phyloP scores from a whole-genome alignment of 2,329 filamentous ascomycete genomes.

The Didymella sp. region DNA sequence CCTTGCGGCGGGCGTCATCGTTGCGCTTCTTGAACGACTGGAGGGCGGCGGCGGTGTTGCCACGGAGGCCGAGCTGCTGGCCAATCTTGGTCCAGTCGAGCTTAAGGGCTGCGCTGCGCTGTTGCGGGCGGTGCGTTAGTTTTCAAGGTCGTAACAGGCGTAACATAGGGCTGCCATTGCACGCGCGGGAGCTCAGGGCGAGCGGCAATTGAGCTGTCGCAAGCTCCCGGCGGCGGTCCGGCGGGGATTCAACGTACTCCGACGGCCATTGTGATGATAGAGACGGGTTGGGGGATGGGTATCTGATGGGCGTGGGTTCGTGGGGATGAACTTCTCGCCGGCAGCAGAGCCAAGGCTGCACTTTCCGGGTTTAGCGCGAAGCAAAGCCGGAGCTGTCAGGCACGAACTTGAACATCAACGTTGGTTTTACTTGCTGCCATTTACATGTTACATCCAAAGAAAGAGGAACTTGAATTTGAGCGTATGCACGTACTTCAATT shows the following conservation, averaged over 20 bases:
- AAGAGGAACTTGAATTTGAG: neutral
- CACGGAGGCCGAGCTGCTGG: slow-evolving; percentile 92
- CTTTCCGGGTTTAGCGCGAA: slow-evolving; percentile 3
- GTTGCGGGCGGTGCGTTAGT: slow-evolving; percentile 47
- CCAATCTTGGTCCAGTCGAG: slow-evolving; percentile 98
- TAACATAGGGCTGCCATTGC: slow-evolving; percentile 38
- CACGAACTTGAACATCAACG: slow-evolving; percentile 3
- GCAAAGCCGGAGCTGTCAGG: slow-evolving; percentile 8
- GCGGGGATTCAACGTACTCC: slow-evolving; percentile 48
- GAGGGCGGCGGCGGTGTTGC: slow-evolving; percentile 89
- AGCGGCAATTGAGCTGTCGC: slow-evolving; percentile 39
- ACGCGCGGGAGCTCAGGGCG: slow-evolving; percentile 31
- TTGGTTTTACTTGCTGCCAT: neutral
- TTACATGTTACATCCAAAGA: neutral
- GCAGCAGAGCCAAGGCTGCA: slow-evolving; percentile 9
- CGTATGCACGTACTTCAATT: neutral
- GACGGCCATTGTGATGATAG: slow-evolving; percentile 54
- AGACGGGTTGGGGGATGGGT: slow-evolving; percentile 43
- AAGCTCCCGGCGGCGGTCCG: slow-evolving; percentile 30
- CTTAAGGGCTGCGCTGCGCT: slow-evolving; percentile 99
- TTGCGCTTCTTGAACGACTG: slow-evolving; percentile 99
- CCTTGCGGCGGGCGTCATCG: slow-evolving; percentile 95
- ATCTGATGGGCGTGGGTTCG: slow-evolving; percentile 9
- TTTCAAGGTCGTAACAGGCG: slow-evolving; percentile 27
- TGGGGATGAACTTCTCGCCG: slow-evolving; percentile 19